Conservation (phyloP, 768 basidiomycete genomes). For the Rhizopogon salebrosus region DNA sequence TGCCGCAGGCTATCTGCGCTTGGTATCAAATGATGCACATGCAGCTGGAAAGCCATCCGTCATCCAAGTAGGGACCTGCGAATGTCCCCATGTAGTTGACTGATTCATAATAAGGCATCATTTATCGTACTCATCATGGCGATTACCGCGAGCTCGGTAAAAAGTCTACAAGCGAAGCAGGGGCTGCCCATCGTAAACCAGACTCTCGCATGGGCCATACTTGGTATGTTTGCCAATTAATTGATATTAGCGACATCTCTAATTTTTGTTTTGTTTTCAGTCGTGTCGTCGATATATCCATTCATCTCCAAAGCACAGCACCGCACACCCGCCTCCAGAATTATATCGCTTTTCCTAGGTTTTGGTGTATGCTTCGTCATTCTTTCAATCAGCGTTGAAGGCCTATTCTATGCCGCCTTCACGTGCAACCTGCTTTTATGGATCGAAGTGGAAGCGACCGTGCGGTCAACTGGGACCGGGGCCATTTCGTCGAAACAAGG, state of each 20-base stretch:
- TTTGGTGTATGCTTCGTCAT: conserved; percentile 75
- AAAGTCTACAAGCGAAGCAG: conserved; percentile 55
- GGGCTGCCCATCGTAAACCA: conserved; percentile 65
- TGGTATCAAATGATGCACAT: neutral
- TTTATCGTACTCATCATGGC: conserved; percentile 43
- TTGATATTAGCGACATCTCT: neutral
- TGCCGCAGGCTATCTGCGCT: conserved; percentile 20
- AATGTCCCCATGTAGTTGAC: neutral
- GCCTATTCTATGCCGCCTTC: conserved; percentile 70
- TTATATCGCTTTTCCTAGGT: conserved; percentile 61
- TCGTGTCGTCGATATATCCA: conserved; percentile 45
- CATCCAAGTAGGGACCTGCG: conserved; percentile 18
- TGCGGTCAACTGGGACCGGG: conserved; percentile 7
- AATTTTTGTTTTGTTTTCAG: conserved; percentile 28
- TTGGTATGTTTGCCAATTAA: conserved; percentile 39
- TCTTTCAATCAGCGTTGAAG: conserved; percentile 78
- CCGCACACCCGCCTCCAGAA: conserved; percentile 41
- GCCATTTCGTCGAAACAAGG: conserved; percentile 7
- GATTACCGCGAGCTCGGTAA: conserved; percentile 54
- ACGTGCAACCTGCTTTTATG: conserved; percentile 58
- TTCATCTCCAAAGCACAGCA: conserved; percentile 35
- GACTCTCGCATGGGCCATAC: conserved; percentile 54
- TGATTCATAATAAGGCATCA: conserved; percentile 28
- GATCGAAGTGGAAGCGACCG: conserved; percentile 55
- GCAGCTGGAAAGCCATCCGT: conserved; percentile 4